Conservation (phyloP, 768 basidiomycete genomes). For the Hirschioporus abietinus region DNA sequence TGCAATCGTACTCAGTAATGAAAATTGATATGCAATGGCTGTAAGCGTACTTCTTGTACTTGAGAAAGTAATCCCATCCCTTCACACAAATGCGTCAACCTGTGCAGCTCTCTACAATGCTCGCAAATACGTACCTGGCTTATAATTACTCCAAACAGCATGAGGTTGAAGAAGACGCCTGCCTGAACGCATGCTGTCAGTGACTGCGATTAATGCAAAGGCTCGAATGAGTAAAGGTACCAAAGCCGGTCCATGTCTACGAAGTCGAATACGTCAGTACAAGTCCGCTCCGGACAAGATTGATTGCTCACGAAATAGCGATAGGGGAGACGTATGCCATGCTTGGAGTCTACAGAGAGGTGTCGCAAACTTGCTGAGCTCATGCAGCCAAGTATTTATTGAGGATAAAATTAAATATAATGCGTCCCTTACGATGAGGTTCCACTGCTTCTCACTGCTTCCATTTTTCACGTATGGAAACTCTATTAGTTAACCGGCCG, state of each 20-base stretch:
- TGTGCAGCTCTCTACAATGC: not conserved
- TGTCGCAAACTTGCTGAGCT: not conserved
- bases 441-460: not conserved
- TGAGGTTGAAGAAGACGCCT: not conserved
- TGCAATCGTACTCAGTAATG: slow-evolving; percentile 2
- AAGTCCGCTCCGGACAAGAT: not conserved
- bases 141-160: not conserved
- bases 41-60: not conserved
- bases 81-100: not conserved
- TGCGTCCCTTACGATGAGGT: not conserved
- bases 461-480: not conserved
- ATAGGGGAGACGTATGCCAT: not conserved
- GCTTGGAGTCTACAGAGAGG: not conserved
- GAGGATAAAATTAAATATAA: not conserved
- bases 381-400: not conserved
- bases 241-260: not conserved
- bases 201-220: not conserved
- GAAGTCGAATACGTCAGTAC: not conserved
- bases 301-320: not conserved
- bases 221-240: not conserved
- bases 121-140: slow-evolving; percentile 3
- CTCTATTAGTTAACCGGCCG: not conserved
- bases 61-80: not conserved
- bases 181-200: not conserved
- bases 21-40: not conserved